Base-by-base conservation (phyloP, 495 filamentous ascomycete species). In the Lineolata rhizophorae region DNA sequence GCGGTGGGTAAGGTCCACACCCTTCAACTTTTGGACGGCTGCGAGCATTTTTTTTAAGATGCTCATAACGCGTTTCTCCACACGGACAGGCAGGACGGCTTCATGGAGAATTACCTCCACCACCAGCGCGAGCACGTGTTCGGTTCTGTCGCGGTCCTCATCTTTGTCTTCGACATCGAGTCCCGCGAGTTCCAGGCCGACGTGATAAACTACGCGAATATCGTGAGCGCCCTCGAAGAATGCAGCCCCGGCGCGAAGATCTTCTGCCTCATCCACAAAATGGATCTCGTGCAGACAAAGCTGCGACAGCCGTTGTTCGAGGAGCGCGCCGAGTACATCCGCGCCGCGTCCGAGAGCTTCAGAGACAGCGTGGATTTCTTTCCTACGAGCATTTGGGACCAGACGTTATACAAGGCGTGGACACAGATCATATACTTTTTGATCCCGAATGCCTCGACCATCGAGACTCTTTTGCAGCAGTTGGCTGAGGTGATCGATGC, bases 131-230 rank as follows among this genome's bases (percentile, higher is more conserved):
- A 76, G 35, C 85, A 94, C 57, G 85, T 95, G 54, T 97, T 97
- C 62, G 74, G 71, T 45, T 81, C 81, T 53, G 87, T 97, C 33
- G 87, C 84, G 13, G 85, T 95, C 37, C 64, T 97, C 8, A 97
- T 97, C 57, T 97, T 94, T 58, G 90, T 97, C 47, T 97, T 97
- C 55, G 87, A 97, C 50, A 85, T 94, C 38, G 87, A 94, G 50
- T 90, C 79, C 15, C 73, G 80, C 41, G 87, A 94, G 46, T 80
- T 91, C 39, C 76, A 82, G 14, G 70, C 80, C 36, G 90, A 95
- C 50, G 67, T 93, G 28, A 67, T 82, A 32, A 87, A 77, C 22
- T 97, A 94, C 55, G 70, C 65, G 33, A 67, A 73, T 35, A 81
- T 93, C 47, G 80, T 93, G 45, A 60, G 68, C 31, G 87, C 87